A percentile compares a stretch with the other conserved stretches of the same genome.
Conservation (phyloP, 805 yeast species). For the Ogataea corticis region DNA sequence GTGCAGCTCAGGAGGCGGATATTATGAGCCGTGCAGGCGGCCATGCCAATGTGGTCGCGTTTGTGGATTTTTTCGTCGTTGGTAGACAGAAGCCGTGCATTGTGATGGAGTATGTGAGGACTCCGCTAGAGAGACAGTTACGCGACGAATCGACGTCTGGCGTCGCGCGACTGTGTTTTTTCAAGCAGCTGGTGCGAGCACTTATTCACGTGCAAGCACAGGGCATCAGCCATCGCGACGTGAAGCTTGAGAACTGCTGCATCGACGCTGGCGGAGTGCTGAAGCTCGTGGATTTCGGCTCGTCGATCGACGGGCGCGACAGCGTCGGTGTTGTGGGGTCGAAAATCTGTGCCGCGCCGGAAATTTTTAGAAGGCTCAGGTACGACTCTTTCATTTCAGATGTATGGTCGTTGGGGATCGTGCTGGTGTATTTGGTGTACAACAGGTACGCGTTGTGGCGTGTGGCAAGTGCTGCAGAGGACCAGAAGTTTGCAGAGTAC, state of each 20-base stretch:
- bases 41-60: constrained; percentile 39
- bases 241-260: constrained; percentile 49
- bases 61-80: constrained; percentile 33
- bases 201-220: constrained; percentile 39
- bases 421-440: constrained; percentile 36
- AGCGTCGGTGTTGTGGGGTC: constrained; percentile 50
- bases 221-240: constrained; percentile 48
- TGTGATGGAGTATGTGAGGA: constrained; percentile 39
- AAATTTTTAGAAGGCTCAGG: constrained; percentile 35
- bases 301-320: constrained; percentile 33
- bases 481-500: constrained; percentile 12
- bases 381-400: constrained; percentile 46
- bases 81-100: constrained; percentile 25
- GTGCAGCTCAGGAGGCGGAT: constrained; percentile 41
- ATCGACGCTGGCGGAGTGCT: constrained; percentile 32
- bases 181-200: constrained; percentile 44
- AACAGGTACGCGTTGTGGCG: constrained; percentile 47
- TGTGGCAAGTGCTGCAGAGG: constrained; percentile 33
- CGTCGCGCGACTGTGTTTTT: constrained; percentile 32
- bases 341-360: constrained; percentile 48
- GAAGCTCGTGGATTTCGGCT: constrained; percentile 54
- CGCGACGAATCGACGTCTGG: constrained; percentile 2
- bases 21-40: constrained; percentile 29
- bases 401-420: constrained; percentile 52
- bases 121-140: constrained; percentile 17